phyloP scores from a whole-genome alignment of 2,329 filamentous ascomycete species.

The Ophiostoma sp. region DNA sequence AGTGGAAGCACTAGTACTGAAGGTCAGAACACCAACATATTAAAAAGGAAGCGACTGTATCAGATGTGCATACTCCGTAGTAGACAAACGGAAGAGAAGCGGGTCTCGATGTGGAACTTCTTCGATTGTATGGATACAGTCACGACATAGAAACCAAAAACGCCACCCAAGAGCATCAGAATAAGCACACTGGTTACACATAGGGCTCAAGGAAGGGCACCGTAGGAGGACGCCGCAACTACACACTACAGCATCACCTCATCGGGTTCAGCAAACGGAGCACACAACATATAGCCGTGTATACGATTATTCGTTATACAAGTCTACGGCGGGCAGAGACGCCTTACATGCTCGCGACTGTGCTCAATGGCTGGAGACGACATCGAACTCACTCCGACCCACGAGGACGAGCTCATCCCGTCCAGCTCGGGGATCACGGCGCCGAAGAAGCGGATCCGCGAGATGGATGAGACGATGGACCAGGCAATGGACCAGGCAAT shows the following conservation, averaged over 20 bases:
- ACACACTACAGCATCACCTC: neutral
- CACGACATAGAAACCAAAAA: conserved; percentile 4
- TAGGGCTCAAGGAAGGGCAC: neutral
- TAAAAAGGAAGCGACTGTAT: neutral
- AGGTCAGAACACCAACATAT: neutral
- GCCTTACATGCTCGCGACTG: neutral
- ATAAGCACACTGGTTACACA: neutral
- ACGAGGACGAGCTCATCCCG: conserved; percentile 14
- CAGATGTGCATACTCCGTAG: neutral
- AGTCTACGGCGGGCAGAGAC: neutral
- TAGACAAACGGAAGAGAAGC: conserved; percentile 7
- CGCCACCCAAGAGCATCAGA: conserved; percentile 1
- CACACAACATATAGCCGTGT: neutral
- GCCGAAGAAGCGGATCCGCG: conserved; percentile 21
- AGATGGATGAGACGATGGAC: conserved; percentile 21
- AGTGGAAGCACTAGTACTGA: neutral
- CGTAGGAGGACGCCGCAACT: neutral
- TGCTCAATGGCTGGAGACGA: conserved; percentile 17
- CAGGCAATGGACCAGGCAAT: conserved; percentile 11
- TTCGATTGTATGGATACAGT: neutral
- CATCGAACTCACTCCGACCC: conserved; percentile 3
- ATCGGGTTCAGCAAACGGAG: conserved; percentile 4
- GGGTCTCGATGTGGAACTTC: conserved; percentile 8
- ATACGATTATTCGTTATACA: neutral
- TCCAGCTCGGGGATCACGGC: conserved; percentile 24